Conservation (phyloP, 352 stramenopile genomes). For the Phytophthora tentaculata region DNA sequence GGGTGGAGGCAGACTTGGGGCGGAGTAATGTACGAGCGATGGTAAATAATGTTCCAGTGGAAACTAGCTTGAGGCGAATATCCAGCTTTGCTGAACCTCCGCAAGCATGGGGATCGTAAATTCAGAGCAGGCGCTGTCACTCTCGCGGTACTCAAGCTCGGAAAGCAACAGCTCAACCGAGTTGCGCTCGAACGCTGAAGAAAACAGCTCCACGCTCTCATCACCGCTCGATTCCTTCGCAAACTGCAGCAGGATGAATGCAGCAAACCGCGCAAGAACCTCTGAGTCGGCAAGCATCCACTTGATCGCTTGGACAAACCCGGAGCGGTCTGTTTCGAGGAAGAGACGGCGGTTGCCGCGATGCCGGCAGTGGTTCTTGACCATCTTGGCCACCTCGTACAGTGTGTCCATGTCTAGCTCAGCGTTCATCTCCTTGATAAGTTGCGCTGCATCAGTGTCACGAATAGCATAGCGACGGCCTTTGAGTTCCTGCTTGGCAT, state of each 20-base stretch:
- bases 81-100: slow-evolving; percentile 61
- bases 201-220: slow-evolving; percentile 48
- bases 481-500: slow-evolving; percentile 54
- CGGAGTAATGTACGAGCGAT: slow-evolving; percentile 27
- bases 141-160: slow-evolving; percentile 38
- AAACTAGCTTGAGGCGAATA: slow-evolving; percentile 51
- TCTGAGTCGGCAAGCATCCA: slow-evolving; percentile 74
- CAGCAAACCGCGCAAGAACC: slow-evolving; percentile 59
- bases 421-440: slow-evolving; percentile 70
- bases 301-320: slow-evolving; percentile 58
- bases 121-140: slow-evolving; percentile 31
- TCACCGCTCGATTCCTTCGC: slow-evolving; percentile 47
- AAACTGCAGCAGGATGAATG: slow-evolving; percentile 73
- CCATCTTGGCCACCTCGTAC: slow-evolving; percentile 62
- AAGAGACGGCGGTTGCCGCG: slow-evolving; percentile 75
- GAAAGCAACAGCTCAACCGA: slow-evolving; percentile 59
- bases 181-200: slow-evolving; percentile 67
- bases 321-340: slow-evolving; percentile 43
- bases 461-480: slow-evolving; percentile 65
- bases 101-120: slow-evolving; percentile 64
- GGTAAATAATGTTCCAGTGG: no score
- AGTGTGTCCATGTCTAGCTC: slow-evolving; percentile 64
- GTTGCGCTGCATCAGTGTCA: slow-evolving; percentile 45
- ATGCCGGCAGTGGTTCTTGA: slow-evolving; percentile 81
- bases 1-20: slow-evolving; percentile 14